These are phyloP conservation scores for Phytomonas sp. DNA, from an alignment of 208 protist species.

Conservation along the genomic window DNA sequence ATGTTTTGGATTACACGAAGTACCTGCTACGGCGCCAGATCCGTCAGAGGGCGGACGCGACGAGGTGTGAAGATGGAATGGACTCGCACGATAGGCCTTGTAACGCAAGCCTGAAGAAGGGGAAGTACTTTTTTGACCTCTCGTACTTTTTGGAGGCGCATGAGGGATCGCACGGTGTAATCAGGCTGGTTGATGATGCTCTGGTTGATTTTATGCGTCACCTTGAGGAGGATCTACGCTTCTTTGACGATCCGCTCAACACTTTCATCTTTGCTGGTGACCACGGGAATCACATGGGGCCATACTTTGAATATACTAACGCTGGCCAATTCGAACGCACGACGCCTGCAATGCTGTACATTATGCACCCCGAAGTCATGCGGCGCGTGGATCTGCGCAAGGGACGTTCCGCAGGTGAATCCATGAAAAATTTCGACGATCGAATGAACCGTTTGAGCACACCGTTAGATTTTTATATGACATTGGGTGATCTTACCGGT, in stretches of 20 bases:
- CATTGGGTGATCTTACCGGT: conserved; percentile 40
- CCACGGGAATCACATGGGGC: conserved; percentile 71
- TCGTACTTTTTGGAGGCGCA: conserved; percentile 56
- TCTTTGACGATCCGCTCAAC: conserved; percentile 63
- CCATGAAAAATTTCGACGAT: conserved; percentile 17
- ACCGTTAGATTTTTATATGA: conserved; percentile 44
- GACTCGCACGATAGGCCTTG: not conserved
- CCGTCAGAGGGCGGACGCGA: not conserved
- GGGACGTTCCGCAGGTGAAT: conserved; percentile 12
- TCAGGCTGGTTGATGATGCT: conserved; percentile 38
- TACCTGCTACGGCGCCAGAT: conserved; percentile 28
- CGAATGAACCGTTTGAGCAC: conserved; percentile 31
- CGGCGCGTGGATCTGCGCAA: conserved; percentile 30
- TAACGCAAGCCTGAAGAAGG: conserved; percentile 1
- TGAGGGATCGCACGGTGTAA: conserved; percentile 43
- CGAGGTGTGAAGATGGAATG: conserved; percentile 1
- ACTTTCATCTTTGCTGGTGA: conserved; percentile 40
- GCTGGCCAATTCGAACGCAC: conserved; percentile 51
- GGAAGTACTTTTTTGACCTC: conserved; percentile 40
- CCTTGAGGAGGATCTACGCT: conserved; percentile 25
- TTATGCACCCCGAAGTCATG: conserved; percentile 34
- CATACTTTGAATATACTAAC: conserved; percentile 38
- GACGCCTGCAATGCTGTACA: conserved; percentile 26
- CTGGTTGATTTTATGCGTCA: conserved; percentile 41
- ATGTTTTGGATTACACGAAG: conserved; percentile 44